Evolutionary conservation across 1,139 yeast genomes (phyloP).

Genomic region (Magnusiomyces clavatus): DNA sequence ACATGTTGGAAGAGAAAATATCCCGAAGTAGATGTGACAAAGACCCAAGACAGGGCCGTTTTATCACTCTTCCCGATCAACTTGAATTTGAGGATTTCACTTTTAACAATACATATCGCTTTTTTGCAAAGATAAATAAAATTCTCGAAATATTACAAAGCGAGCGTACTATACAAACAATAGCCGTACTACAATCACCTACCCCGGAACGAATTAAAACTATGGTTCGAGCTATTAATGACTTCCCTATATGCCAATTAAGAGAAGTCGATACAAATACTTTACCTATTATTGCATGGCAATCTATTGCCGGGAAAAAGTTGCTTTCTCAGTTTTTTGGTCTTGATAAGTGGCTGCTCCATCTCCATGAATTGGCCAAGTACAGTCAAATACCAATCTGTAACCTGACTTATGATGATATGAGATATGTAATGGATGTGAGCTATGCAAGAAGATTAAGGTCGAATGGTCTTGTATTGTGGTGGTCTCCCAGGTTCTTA

Average conservation of each 20-base stretch:
- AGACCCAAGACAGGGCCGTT: conserved; percentile 20
- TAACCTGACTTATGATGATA: conserved; percentile 68
- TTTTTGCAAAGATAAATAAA: conserved; percentile 31
- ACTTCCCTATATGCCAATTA: conserved; percentile 52
- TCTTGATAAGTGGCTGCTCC: conserved; percentile 65
- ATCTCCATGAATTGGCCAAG: conserved; percentile 56
- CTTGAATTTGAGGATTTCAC: conserved; percentile 18
- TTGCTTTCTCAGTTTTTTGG: conserved; percentile 65
- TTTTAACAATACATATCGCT: conserved; percentile 15
- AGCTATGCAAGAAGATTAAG: conserved; percentile 73
- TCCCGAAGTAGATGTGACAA: not conserved
- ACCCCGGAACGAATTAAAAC: conserved; percentile 34
- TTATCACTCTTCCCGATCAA: conserved; percentile 20
- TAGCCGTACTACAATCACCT: conserved; percentile 72
- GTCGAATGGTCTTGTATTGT: conserved; percentile 60
- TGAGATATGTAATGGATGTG: conserved; percentile 74
- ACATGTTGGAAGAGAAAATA: conserved; percentile 38
- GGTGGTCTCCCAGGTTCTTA: conserved; percentile 85
- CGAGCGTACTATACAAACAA: conserved; percentile 57
- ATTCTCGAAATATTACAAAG: conserved; percentile 53
- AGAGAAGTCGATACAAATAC: conserved; percentile 48
- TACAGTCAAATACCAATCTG: conserved; percentile 82
- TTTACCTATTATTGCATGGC: conserved; percentile 85
- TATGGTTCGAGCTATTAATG: conserved; percentile 31
- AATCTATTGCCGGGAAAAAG: conserved; percentile 56